phyloP scores from a whole-genome alignment of 495 filamentous ascomycete genomes.

The Daldinia caldariorum region DNA sequence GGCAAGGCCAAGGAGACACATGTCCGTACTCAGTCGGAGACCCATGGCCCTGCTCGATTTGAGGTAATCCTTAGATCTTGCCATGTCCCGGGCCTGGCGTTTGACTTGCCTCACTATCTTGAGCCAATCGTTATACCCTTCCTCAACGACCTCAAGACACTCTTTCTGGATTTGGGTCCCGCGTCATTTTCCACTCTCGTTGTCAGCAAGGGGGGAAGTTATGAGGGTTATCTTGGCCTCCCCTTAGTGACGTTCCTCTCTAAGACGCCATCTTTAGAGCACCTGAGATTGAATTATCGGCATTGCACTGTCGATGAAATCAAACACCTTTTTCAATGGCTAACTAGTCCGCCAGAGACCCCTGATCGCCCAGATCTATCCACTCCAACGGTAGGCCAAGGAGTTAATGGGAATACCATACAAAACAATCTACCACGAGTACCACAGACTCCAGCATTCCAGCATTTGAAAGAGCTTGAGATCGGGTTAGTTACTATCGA shows the following conservation, averaged over 20 bases:
- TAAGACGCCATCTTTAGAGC: conserved; percentile 40
- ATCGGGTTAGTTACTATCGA: conserved; percentile 48
- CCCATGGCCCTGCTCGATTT: conserved; percentile 38
- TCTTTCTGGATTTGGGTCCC: conserved; percentile 51
- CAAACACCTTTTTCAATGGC: conserved; percentile 40
- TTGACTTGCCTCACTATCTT: conserved; percentile 50
- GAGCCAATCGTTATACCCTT: conserved; percentile 42
- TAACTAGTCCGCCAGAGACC: conserved; percentile 6
- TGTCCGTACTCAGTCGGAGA: conserved; percentile 20
- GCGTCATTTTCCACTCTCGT: conserved; percentile 1
- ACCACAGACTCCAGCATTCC: conserved; percentile 33
- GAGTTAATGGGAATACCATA: not conserved
- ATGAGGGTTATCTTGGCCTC: conserved; percentile 13
- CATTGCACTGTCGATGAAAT: not conserved
- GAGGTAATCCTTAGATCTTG: conserved; percentile 51
- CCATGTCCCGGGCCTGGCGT: conserved; percentile 43
- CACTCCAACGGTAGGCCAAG: not conserved
- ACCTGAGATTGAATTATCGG: conserved; percentile 49
- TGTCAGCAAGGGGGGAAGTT: not conserved
- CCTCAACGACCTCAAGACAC: conserved; percentile 47
- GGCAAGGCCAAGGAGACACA: conserved; percentile 38
- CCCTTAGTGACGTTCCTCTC: conserved; percentile 42
- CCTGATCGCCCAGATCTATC: not conserved
- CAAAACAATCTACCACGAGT: conserved; percentile 17
- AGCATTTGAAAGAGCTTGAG: conserved; percentile 50